Percentiles rank a stretch among this genome's conserved stretches.
phyloP scores from a whole-genome alignment of 768 basidiomycete genomes.

The Hericium alpestre region DNA sequence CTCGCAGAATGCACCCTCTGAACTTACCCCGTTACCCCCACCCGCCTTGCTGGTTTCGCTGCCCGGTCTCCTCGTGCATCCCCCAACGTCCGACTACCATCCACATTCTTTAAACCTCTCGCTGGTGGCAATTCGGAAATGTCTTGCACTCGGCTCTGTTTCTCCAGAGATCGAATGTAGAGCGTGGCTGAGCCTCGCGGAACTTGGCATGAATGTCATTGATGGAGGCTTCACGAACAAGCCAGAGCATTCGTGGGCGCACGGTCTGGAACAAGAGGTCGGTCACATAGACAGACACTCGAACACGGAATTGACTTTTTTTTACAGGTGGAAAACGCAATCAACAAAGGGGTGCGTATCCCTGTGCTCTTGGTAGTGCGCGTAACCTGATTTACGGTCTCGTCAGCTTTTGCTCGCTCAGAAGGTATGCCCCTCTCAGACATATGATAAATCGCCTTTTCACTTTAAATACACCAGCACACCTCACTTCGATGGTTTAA shows the following conservation, averaged over 20 bases:
- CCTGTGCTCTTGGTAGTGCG: not conserved
- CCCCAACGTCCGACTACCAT: constrained; percentile 51
- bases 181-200: constrained; percentile 61
- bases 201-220: constrained; percentile 52
- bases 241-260: constrained; percentile 33
- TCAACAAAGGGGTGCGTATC: constrained; percentile 56
- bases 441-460: not conserved
- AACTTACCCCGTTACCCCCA: constrained; percentile 27
- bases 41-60: constrained; percentile 48
- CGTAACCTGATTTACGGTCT: not conserved
- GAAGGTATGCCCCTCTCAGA: constrained; percentile 32
- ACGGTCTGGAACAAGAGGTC: constrained; percentile 47
- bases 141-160: constrained; percentile 38
- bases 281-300: constrained; percentile 3
- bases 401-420: constrained; percentile 43
- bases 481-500: constrained; percentile 54
- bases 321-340: constrained; percentile 46
- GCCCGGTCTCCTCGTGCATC: constrained; percentile 50
- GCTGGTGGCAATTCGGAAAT: constrained; percentile 42
- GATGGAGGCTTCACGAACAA: constrained; percentile 30
- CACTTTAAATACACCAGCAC: constrained; percentile 30
- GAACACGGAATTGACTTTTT: not conserved
- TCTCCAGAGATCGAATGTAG: constrained; percentile 54
- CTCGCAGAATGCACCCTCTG: not conserved
- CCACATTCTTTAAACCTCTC: constrained; percentile 46